Conservation (phyloP, 2,329 filamentous ascomycete genomes). For the Torrubiella hemipterigena region DNA sequence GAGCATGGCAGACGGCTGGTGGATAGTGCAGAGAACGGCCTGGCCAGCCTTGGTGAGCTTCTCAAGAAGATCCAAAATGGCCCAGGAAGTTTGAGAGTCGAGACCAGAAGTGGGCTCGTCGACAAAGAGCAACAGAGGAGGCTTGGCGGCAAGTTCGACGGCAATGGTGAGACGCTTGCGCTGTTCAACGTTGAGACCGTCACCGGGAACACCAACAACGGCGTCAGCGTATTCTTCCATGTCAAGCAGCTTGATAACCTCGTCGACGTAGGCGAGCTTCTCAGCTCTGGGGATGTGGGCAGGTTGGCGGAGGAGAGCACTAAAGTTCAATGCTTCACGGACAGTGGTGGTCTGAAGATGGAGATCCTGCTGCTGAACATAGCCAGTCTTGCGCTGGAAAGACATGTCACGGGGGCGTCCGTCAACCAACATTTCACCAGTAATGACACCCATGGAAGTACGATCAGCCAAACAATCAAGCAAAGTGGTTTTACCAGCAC, state of each 20-base stretch:
- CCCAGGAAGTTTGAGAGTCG: constrained; percentile 88
- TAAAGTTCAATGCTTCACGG: constrained; percentile 78
- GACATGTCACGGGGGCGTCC: constrained; percentile 59
- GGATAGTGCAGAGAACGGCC: constrained; percentile 92
- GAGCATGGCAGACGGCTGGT: constrained; percentile 91
- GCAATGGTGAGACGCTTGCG: constrained; percentile 78
- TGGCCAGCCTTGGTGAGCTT: constrained; percentile 83
- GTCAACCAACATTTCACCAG: constrained; percentile 65
- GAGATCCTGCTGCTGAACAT: constrained; percentile 87
- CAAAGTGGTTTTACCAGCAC: constrained; percentile 89
- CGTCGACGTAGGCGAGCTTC: constrained; percentile 78
- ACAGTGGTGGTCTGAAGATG: constrained; percentile 78
- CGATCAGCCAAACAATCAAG: constrained; percentile 77
- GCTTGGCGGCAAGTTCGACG: constrained; percentile 91
- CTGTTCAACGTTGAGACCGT: constrained; percentile 66
- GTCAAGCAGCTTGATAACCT: constrained; percentile 81
- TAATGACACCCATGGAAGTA: constrained; percentile 79
- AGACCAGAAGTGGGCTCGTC: constrained; percentile 93
- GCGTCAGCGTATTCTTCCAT: constrained; percentile 88
- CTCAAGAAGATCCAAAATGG: constrained; percentile 76
- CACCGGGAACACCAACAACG: constrained; percentile 78
- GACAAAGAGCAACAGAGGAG: constrained; percentile 77
- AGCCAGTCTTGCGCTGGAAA: constrained; percentile 87
- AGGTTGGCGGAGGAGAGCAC: constrained; percentile 74
- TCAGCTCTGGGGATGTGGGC: constrained; percentile 58